Evolutionary conservation across 345 rosid species (phyloP), one percentile per base, ranked within the genome.

Genomic region (Hibiscus tridactylites): DNA sequence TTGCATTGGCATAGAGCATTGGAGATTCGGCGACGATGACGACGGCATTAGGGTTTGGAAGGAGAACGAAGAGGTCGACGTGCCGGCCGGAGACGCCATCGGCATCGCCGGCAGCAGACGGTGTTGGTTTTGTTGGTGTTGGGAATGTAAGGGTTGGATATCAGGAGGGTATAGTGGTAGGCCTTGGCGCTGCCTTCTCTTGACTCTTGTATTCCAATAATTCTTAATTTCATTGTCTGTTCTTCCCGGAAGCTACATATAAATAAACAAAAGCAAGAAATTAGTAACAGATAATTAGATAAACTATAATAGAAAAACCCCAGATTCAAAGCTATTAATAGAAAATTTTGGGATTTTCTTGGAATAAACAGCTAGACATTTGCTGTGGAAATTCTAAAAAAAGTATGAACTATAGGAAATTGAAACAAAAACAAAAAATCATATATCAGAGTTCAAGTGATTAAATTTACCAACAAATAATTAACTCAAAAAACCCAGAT

Each of bases 141-240:
- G 70, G 77, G 78, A 65, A 69, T 42, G 54, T 52, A 39, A 50
- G 3, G 85, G 86, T 68, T 76, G 77, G 68, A 90, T 49, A 46
- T 86, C 91, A 0, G 86, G 88, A 42, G 89, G 90, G 69, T 86
- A 87, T 8, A 87, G 81, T 60, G 89, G 86, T 56, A 87, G 88
- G 12, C 93, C 88, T 74, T 84, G 93, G 49, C 93, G 91, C 11
- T 81, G 83, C 46, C 78, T 83, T 42, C 91, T 82, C 83, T 87
- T 89, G 72, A 89, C 75, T 46, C 91, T 72, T 33, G 90, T 89
- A 82, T 88, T 88, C 93, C 93, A 88, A 56, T 87, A 88, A 75
- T 88, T 88, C 74, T 88, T 88, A 60, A 89, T 89, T 82, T 89
- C 93, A 70, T 89, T 89, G 69, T 87, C 91, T 68, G 93, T 89